Evolutionary conservation across 345 rosid species (phyloP).

Genomic region (Noccaea caerulescens): DNA sequence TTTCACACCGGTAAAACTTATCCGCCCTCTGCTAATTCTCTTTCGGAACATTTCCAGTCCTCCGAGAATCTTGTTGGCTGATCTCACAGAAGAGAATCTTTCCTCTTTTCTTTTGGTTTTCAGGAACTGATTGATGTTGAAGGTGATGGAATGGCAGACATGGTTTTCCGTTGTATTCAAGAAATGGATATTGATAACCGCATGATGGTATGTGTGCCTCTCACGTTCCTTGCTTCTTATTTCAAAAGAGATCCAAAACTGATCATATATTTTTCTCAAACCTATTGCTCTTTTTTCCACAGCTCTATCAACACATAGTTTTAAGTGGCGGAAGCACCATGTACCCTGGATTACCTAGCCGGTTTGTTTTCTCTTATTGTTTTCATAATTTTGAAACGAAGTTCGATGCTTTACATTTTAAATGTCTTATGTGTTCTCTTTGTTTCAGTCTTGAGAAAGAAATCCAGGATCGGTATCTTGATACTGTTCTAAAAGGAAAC

Average conservation of each 20-base stretch:
- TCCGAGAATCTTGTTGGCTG: slow-evolving; percentile 7
- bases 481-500: slow-evolving; percentile 90
- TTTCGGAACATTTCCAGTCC: neutral
- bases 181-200: slow-evolving; percentile 99
- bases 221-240: neutral
- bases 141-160: slow-evolving; percentile 99
- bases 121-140: slow-evolving; percentile 98
- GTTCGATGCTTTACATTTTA: neutral
- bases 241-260: neutral
- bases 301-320: slow-evolving; percentile 98
- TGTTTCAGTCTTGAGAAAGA: slow-evolving; percentile 86
- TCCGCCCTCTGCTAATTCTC: slow-evolving; percentile 1
- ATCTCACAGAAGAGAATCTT: slow-evolving; percentile 2
- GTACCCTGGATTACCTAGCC: slow-evolving; percentile 99
- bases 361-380: slow-evolving; percentile 47
- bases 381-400: slow-evolving; percentile 3
- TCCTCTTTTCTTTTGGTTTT: neutral
- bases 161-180: slow-evolving; percentile 99
- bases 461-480: slow-evolving; percentile 86
- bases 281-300: slow-evolving; percentile 37
- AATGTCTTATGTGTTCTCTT: slow-evolving; percentile 18
- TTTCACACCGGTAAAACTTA: slow-evolving; percentile 81
- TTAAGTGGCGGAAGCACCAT: slow-evolving; percentile 99
- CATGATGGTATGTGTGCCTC: slow-evolving; percentile 65
- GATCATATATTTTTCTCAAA: slow-evolving; percentile 11